Conservation (phyloP, 208 protist genomes). For the Trypanosoma avium region DNA sequence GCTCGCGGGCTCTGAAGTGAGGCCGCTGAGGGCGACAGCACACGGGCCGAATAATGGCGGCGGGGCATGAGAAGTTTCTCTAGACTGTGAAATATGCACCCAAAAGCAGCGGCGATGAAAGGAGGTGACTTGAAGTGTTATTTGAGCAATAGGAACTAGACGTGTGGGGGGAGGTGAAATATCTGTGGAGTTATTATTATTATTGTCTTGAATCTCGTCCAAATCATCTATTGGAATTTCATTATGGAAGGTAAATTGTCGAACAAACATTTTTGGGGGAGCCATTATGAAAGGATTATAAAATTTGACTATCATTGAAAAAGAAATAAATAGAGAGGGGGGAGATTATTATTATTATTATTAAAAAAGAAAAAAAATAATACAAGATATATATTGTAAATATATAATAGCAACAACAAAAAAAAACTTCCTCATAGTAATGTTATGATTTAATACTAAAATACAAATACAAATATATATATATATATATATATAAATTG, state of each 20-base stretch:
- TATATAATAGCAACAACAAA: too few species aligned
- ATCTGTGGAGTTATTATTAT: too few species aligned
- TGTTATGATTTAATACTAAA: too few species aligned
- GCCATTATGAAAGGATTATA: conserved; percentile 16
- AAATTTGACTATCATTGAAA: too few species aligned
- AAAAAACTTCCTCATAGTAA: too few species aligned
- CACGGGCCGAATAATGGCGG: conserved; percentile 35
- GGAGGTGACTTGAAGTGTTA: conserved; percentile 41
- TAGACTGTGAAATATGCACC: conserved; percentile 60
- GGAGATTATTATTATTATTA: too few species aligned
- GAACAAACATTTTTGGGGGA: conserved; percentile 10
- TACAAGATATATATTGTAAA: too few species aligned
- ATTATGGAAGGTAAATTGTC: conserved; percentile 25
- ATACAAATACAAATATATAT: too few species aligned
- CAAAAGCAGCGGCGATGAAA: conserved; percentile 62
- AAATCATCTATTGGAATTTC: conserved; percentile 7
- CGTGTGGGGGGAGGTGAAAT: too few species aligned
- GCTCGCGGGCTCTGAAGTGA: conserved; percentile 9
- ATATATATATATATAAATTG: conserved; percentile 1
- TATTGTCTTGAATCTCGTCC: background rate
- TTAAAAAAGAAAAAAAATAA: too few species aligned
- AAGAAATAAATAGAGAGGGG: too few species aligned
- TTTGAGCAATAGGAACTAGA: conserved; percentile 37
- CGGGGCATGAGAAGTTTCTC: background rate
- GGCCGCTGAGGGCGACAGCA: conserved; percentile 30